A percentile compares a stretch with the other conserved stretches of the same genome.
These are phyloP conservation scores for Gaultheria prostrata DNA, from an alignment of 148 eudicot species.

Conservation along the genomic window DNA sequence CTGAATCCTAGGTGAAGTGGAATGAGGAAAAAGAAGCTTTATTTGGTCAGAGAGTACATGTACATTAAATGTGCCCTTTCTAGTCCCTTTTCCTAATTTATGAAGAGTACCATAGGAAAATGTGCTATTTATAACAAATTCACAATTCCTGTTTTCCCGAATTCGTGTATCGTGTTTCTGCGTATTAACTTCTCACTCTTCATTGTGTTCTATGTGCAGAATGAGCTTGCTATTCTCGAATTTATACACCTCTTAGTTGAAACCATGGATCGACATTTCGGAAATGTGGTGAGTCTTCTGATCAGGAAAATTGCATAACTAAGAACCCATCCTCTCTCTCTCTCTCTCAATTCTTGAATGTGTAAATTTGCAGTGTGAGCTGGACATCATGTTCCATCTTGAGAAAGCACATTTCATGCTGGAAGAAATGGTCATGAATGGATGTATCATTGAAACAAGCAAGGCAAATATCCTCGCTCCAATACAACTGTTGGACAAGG, in stretches of 20 bases:
- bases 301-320: not conserved
- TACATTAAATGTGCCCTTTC: not conserved
- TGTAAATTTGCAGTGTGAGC: constrained; percentile 71
- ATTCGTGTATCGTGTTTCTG: not conserved
- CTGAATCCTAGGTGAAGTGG: not conserved
- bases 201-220: constrained; percentile 38
- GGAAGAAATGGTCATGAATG: constrained; percentile 99
- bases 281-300: constrained; percentile 76
- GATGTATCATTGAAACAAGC: constrained; percentile 93
- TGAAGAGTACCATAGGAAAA: too few relatives aligned
- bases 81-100: not conserved
- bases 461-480: constrained; percentile 86
- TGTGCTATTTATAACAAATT: not conserved
- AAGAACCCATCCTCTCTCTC: too few relatives aligned
- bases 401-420: constrained; percentile 99
- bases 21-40: not conserved
- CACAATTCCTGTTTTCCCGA: not conserved
- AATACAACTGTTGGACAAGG: constrained; percentile 91
- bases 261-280: constrained; percentile 99
- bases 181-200: not conserved
- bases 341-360: not conserved
- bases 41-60: not conserved
- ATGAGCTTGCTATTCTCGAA: constrained; percentile 95
- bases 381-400: constrained; percentile 97
- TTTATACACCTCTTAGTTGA: constrained; percentile 95